Base-by-base conservation (phyloP, 192 early-diverging fungal genomes). In the Entophlyctis luteolus region DNA sequence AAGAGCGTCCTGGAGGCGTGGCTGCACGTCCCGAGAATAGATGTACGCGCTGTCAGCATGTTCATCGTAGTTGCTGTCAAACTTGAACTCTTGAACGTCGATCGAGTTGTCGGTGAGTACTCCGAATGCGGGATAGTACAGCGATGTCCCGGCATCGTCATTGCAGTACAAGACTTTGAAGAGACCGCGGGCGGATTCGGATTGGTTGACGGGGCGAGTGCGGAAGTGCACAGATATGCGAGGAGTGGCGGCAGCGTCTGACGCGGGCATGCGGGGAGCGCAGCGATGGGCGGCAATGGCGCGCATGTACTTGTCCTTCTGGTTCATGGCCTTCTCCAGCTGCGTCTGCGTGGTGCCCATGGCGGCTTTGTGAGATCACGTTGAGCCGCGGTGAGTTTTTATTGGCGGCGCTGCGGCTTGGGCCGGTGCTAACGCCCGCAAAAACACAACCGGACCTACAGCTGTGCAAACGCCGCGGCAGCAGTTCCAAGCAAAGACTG, bases 41-140 rank as follows among this genome's bases (percentile, higher is more conserved):
- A 72, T 59, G 37, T 50, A 22, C 48, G 16, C 58, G 59, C 57
- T 57, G 10, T 10, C 22, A 6, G 45, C 62, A 12, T 50, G 23
- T 4, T 14, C 28, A 2, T 16, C 47, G 31, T 22, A 50, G 36
- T 48, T 50, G 2, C 27, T 48, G 20, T 65, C 62, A 42, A 65
- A 65, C 20, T 8, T 20, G 32, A 65, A 65, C 29, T 50, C 16
- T 28, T 65, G 62, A 10, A 65, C 62, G 46, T 65, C 62, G 33
- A 65, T 33, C 3, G 47, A 14, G 16, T 16, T 38, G 62, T 65
- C 62, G 12, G 48, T 50, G 14, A 65, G 62, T 27, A 65, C 31
- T 2, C 62, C 25, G 48, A 65, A 65, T 6, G 62, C 18, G 31
- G 62, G 62, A 34, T 65, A 65, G 33, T 65, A 65, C 27, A 65